phyloP scores from a whole-genome alignment of 2,329 filamentous ascomycete genomes.

The Fusarium sp. region DNA sequence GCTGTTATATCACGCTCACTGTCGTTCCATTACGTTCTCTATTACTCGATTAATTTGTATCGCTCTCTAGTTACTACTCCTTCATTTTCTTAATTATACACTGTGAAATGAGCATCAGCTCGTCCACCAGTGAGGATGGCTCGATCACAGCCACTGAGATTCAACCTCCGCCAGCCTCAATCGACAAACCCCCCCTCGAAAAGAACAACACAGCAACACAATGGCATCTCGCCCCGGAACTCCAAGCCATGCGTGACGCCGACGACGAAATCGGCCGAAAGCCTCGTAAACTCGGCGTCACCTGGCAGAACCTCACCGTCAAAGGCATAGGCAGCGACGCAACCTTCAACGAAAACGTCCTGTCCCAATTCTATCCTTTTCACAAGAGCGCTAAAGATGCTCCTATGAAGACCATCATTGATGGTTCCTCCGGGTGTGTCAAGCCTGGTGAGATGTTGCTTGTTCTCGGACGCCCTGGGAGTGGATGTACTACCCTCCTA shows the following conservation, averaged over 20 bases:
- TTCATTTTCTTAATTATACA: not conserved
- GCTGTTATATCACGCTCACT: not conserved
- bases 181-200: not conserved
- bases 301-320: slow-evolving; percentile 71
- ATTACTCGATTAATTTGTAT: not conserved
- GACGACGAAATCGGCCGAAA: not conserved
- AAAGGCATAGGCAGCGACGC: slow-evolving; percentile 67
- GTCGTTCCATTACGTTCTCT: not conserved
- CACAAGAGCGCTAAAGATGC: slow-evolving; percentile 59
- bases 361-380: slow-evolving; percentile 63
- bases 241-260: not conserved
- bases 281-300: slow-evolving; percentile 63
- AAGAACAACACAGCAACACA: not conserved
- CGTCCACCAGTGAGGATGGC: not conserved
- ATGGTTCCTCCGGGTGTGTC: slow-evolving; percentile 71
- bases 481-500: slow-evolving; percentile 74
- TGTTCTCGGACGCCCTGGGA: slow-evolving; percentile 72
- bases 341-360: slow-evolving; percentile 70
- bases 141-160: not conserved
- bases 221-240: not conserved
- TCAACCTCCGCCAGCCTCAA: not conserved
- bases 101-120: not conserved
- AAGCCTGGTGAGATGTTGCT: slow-evolving; percentile 77
- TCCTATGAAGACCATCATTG: slow-evolving; percentile 70
- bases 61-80: not conserved